Base-by-base conservation (phyloP, 164 flowering plant species). In the Liriodendron chinense region DNA sequence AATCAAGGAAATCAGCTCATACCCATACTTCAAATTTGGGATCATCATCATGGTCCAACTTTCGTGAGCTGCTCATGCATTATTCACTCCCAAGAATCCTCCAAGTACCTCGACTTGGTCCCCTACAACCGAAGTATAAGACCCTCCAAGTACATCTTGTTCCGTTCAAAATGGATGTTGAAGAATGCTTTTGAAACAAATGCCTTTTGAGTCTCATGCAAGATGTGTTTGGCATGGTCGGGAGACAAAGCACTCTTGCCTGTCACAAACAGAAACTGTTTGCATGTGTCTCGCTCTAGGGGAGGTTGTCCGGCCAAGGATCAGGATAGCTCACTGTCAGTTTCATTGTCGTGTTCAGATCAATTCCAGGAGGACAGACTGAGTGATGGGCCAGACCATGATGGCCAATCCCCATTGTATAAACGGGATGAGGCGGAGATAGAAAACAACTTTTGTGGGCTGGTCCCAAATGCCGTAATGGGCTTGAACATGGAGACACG, bases 351-450 rank as follows among this genome's bases (percentile, higher is more conserved):
- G 21, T 23, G 77, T 62, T 68, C 56, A 43, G 47, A 24, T 47
- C 16, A 57, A 9, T 63, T 25, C 34, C 49, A 7, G 69, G 18
- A 49, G 75, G 74, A 61, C 8, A 65, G 65, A 61, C 25, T n/a
- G 74, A 74, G 18, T 47, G 23, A 71, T 78, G 69, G 24, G n/a
- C 64, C 48, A 48, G 22, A 53, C 68, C 81, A 68, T 48, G 65
- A 70, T 72, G 50, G 9, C 71, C 67, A 73, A 47, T 72, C 56
- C 70, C 65, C 48, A 77, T 34, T 9, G 81, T 72, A 75, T 76
- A 87, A 63, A 85, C 34, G 14, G 92, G 90, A 34, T 34, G 43
- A 57, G 91, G 95, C 70, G 97, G 96, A 47, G 98, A 89, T n/a
- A 89, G 85, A 64, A 82, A 86, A 75, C 84, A 85, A 73, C 85